These are phyloP conservation scores for Termitomyces sp. DNA, from an alignment of 768 basidiomycete species.

Conservation along the genomic window DNA sequence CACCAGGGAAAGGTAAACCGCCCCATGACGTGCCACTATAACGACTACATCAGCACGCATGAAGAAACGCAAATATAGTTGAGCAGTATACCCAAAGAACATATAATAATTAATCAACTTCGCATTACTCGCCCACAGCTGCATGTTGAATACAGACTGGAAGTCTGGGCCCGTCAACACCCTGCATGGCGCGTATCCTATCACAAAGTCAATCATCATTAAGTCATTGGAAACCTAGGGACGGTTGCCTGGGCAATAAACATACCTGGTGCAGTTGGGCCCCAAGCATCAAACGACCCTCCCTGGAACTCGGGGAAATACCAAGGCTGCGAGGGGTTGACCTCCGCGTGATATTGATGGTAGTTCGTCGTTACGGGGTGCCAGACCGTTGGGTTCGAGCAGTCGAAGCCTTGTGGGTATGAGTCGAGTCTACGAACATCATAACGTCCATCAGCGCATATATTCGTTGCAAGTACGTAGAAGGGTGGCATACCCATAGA, in stretches of 20 bases:
- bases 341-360: conserved; percentile 53
- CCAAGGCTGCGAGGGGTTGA: conserved; percentile 51
- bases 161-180: conserved; percentile 68
- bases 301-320: conserved; percentile 76
- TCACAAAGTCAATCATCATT: not conserved
- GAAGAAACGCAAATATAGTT: not conserved
- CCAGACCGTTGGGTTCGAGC: conserved; percentile 68
- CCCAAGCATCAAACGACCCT: conserved; percentile 82
- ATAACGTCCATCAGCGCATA: not conserved
- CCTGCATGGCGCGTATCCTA: conserved; percentile 62
- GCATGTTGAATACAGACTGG: conserved; percentile 72
- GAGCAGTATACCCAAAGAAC: conserved; percentile 60
- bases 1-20: conserved; percentile 71
- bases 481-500: conserved; percentile 50
- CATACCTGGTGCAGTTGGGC: conserved; percentile 60
- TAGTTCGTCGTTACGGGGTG: conserved; percentile 58
- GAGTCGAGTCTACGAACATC: conserved; percentile 43
- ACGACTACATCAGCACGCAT: not conserved
- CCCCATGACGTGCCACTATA: conserved; percentile 83
- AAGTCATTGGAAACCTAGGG: not conserved
- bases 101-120: conserved; percentile 85
- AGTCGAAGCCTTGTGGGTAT: conserved; percentile 79
- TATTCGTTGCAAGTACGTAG: not conserved
- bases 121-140: conserved; percentile 76
- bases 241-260: no score